Evolutionary conservation across 768 basidiomycete species (phyloP), one percentile per base, ranked within the genome.

Genomic region (Pisolithus albus): DNA sequence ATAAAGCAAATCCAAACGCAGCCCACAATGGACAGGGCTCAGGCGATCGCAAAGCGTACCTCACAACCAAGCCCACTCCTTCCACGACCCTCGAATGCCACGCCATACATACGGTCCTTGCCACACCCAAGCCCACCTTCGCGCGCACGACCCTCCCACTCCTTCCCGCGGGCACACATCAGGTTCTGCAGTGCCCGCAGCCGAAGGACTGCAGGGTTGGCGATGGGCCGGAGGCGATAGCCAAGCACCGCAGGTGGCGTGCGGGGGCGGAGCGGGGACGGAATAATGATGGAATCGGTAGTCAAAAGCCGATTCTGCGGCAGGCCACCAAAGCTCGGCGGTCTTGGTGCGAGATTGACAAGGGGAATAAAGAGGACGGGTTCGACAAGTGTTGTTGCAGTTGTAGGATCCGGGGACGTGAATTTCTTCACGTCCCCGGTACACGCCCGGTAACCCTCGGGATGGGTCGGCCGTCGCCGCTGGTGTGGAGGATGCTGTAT

Each of bases 21-120:
- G 40, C 16, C 39, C n/a, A 40, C 16, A 9, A 19, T 6, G 11
- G 39, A 8, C 13, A 15, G 42, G 9, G 10, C 43, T 32, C 58
- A 68, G 36, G 59, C 65, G 23, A 66, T 58, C 49, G 66, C 64
- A 28, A 64, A 68, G 11, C 66, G 68, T 5, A 73, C 71, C 55
- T 73, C 73, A 49, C 71, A 71, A 1, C 67, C 70, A 50, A 84
- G 69, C 48, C 67, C 62, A 55, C 82, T 85, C 53, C 72, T 62
- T 4, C 82, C 80, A n/a, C 79, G 68, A 10, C 81, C 82, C 54
- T 83, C 83, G 59, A 78, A 80, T 34, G 81, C 82, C 52, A 84
- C 62, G 28, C 76, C 75, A n/a, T 77, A 62, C 50, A 85, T 64
- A 51, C 78, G 73, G 65, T 84, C 83, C 62, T 74, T 70, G 42